Evolutionary conservation across 768 basidiomycete species (phyloP).

Genomic region (Leccinum disarticulatum): DNA sequence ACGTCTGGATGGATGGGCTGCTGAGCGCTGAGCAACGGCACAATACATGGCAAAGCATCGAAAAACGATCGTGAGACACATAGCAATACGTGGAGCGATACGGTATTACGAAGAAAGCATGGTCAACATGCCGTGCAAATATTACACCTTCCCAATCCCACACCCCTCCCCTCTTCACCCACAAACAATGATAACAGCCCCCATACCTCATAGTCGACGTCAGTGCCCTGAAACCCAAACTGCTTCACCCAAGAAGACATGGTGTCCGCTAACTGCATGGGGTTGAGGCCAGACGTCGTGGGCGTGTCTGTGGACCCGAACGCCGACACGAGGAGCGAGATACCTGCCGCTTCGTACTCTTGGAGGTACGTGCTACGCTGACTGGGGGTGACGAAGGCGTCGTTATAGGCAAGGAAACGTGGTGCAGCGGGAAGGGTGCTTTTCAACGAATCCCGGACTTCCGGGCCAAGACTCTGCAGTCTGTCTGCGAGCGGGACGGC

Average conservation of each 20-base stretch:
- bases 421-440: neutral
- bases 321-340: constrained; percentile 52
- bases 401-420: neutral
- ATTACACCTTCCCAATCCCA: neutral
- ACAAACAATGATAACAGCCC: neutral
- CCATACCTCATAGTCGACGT: constrained; percentile 47
- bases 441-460: neutral
- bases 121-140: neutral
- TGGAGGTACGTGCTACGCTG: constrained; percentile 42
- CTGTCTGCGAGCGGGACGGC: neutral
- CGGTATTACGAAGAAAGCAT: neutral
- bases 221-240: constrained; percentile 48
- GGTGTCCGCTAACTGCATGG: constrained; percentile 14
- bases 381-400: constrained; percentile 16
- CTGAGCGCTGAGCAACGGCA: too few species aligned
- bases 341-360: constrained; percentile 51
- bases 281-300: constrained; percentile 32
- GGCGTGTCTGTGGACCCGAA: constrained; percentile 44
- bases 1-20: too few species aligned
- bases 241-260: constrained; percentile 46
- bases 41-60: neutral
- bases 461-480: neutral
- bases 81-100: neutral
- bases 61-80: neutral
- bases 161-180: neutral